These are phyloP conservation scores for Sordariomycetes sp. DNA, from an alignment of 2,329 filamentous ascomycete species.

Conservation along the genomic window DNA sequence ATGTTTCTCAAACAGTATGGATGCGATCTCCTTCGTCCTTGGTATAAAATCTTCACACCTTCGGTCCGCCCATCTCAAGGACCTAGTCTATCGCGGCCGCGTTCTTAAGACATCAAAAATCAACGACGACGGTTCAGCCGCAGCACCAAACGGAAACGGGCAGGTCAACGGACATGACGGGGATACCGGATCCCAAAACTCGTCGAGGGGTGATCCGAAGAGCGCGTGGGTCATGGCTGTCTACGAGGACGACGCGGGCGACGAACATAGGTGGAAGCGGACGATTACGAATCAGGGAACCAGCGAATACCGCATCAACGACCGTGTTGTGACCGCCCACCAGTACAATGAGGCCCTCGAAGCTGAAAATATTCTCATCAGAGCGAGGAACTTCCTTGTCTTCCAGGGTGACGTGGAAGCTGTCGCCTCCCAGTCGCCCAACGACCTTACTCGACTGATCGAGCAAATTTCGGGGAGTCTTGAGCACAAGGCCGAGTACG, in stretches of 20 bases:
- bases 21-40: conserved; percentile 96
- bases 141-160: conserved; percentile 40
- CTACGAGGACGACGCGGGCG: conserved; percentile 91
- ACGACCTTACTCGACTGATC: conserved; percentile 83
- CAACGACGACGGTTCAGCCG: conserved; percentile 76
- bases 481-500: conserved; percentile 90
- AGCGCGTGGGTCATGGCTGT: conserved; percentile 99
- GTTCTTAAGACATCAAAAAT: conserved; percentile 87
- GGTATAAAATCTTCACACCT: conserved; percentile 98
- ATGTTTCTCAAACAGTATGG: conserved; percentile 53
- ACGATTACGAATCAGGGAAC: conserved; percentile 78
- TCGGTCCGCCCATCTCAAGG: conserved; percentile 83
- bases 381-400: conserved; percentile 92
- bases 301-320: conserved; percentile 96
- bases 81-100: conserved; percentile 90
- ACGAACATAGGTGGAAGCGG: conserved; percentile 92
- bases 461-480: conserved; percentile 96
- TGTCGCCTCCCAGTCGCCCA: conserved; percentile 88
- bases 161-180: conserved; percentile 48
- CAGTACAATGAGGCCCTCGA: conserved; percentile 92
- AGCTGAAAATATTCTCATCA: conserved; percentile 91
- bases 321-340: conserved; percentile 72
- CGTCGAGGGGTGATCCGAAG: conserved; percentile 72
- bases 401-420: conserved; percentile 98
- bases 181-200: conserved; percentile 47